Evolutionary conservation across 331 rosid species (phyloP).

Genomic region (Quercus tomentella): DNA sequence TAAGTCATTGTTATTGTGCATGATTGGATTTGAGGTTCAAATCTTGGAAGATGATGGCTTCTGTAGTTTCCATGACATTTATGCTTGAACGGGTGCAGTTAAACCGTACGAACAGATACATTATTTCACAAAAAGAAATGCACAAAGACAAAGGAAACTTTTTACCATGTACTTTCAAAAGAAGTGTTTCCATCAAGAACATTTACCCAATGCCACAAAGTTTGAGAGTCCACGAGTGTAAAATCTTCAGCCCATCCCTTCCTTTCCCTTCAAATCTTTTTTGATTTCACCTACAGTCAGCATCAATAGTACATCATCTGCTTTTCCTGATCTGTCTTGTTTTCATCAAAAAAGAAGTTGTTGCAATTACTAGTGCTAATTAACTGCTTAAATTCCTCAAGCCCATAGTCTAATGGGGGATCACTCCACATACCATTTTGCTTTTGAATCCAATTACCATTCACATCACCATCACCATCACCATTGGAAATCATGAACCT

Average conservation of each 20-base stretch:
- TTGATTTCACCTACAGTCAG: conserved; percentile 37
- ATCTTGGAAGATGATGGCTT: not conserved
- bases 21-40: not conserved
- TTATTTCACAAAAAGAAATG: conserved; percentile 33
- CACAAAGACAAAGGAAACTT: conserved; percentile 22
- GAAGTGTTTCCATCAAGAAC: conserved; percentile 15
- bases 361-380: conserved; percentile 38
- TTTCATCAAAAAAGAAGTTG: conserved; percentile 59
- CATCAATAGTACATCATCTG: conserved; percentile 47
- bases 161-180: conserved; percentile 28
- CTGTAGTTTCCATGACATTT: conserved; percentile 8
- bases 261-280: conserved; percentile 24
- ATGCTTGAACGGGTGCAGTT: conserved; percentile 10
- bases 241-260: conserved; percentile 18
- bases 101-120: conserved; percentile 16
- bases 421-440: conserved; percentile 38
- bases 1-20: not conserved
- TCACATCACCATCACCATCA: not conserved
- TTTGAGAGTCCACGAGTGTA: conserved; percentile 12
- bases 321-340: conserved; percentile 46
- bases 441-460: conserved; percentile 20
- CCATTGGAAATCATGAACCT: conserved; percentile 26
- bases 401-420: conserved; percentile 45
- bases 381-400: conserved; percentile 67
- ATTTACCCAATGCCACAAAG: conserved; percentile 11